Base-by-base conservation (phyloP, 352 stramenopile genomes). In the Phytophthora colocasiae region DNA sequence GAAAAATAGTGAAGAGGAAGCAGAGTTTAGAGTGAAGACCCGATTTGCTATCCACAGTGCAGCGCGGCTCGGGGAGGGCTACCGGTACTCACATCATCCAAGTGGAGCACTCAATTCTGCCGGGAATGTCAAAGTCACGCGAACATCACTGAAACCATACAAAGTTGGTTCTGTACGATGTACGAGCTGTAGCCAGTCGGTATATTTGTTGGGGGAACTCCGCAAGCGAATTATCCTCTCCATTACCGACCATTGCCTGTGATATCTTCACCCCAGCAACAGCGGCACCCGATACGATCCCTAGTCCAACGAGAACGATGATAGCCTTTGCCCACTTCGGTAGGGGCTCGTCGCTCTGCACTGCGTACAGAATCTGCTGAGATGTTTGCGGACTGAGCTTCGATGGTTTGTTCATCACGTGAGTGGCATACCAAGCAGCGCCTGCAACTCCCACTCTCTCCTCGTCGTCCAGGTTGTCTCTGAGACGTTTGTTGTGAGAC, bases 281-380 rank as follows among this genome's bases (percentile, higher is more conserved):
- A 9, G 19, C 43, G 17, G 8, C 43, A 32, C 43, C 43, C 11
- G 43, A 49, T 17, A 32, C 43, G 3, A 15, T 6, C 10, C 22
- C 43, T 19, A 49, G 43, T 17, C 43, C 43, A 31, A 24, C 19
- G 43, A 51, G 24, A 26, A 57, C 49, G 2, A 57, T 7, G 22
- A 57, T 0, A 36, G 36, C 49, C 17, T 11, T 38, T 14, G 10
- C 49, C 49, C 49, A 57, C 49, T 57, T 47, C 9, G 49, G 49
- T 5, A 46, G 49, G 24, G 48, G 48, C 29, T 41, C 19, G 17
- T 57, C 9, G 10, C 39, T 17, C 34, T 57, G 17, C 49, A 34
- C 19, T 17, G 34, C 22, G 11, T 57, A 11, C 6, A 57, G 34
- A 34, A 27, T 46, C 29, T 31, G 17, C 49, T 57, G 49, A 5